Evolutionary conservation across 2,329 filamentous ascomycete species (phyloP), one percentile per base, ranked within the genome.

Genomic region (Diplodia corticola): DNA sequence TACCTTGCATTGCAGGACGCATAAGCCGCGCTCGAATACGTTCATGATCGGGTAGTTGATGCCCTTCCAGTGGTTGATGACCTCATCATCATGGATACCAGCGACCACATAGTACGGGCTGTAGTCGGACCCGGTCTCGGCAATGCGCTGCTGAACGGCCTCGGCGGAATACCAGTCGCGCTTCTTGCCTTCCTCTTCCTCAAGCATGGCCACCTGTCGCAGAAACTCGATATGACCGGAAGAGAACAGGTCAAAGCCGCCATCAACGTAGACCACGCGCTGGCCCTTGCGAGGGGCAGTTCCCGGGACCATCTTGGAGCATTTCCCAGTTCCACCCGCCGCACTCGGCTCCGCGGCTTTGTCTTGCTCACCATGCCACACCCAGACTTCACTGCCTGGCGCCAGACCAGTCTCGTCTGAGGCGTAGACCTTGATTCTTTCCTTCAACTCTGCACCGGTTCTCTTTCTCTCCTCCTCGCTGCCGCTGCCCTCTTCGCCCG

Each of bases 41-140:
- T 98, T 99, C 95, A 99, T 99, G 80, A 99, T 98, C 28, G 95
- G 95, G 76, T 97, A 99, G 81, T 99, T 99, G 73, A 97, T 85
- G 40, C 95, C 94, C 80, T 98, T 98, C 91, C 93, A 96, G 73
- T 90, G 84, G 79, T 99, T 99, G 78, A 99, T 96, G 68, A 96
- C 93, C 69, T 90, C 88, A 77, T 99, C 95, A 73, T 97, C 91
- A 79, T 99, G 95, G 26, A 99, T 89, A 57, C 95, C 95, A 2
- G 92, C 93, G 50, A 98, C 87, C n/a, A 99, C 85, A 76, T 92
- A 98, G 6, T 89, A 90, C 0, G 93, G 92, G 0, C 86, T 84
- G 73, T 96, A 96, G 78, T 96, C 91, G 53, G 84, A 84, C 17
- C 90, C 90, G 5, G 80, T 76, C 69, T 87, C 85, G 40, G 85